Base-by-base conservation (phyloP, 495 filamentous ascomycete genomes). In the Jackrogersella multiformis region DNA sequence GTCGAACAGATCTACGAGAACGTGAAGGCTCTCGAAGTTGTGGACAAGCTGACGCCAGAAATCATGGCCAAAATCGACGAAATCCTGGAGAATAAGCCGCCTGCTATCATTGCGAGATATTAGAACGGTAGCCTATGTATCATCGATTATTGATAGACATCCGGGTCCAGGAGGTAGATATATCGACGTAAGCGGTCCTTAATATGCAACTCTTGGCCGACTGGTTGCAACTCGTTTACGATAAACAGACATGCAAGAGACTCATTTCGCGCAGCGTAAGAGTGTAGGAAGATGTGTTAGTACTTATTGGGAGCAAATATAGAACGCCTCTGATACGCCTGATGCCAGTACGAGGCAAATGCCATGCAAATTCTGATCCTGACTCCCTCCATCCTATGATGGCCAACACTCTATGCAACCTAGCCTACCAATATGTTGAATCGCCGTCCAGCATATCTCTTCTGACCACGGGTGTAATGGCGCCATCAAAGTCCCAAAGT, bases 1-100 rank as follows among this genome's bases (percentile, higher is more conserved):
- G 81, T 86, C 10, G 86, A 89, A 78, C 91, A 96, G 78, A 82
- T 96, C 13, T 84, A 84, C 46, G 88, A 94, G 70, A 90, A 89
- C 56, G 78, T 92, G 36, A 77, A 81, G 67, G 87, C 90, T 39
- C 56, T 96, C 49, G 81, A 81, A 10, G 75, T 87, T 6, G 75
- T 88, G 35, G 82, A 88, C 4, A 85, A 84, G 74, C 72, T 93
- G 64, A 90, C 88, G 2, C 83, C 84, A 0, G 89, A 89, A 70
- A 78, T 92, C 20, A 74, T 93, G 79, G 81, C 83, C 35, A 83
- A 89, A 80, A 92, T 93, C 74, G 90, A 94, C 61, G 80, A 79
- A 28, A 80, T 87, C 21, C 71, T 92, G 34, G 79, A 75, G 5
- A 93, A 90, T 67, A 90, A 88, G 78, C 90, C 89, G 18, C 76